These are phyloP conservation scores for Phaeotremella fagi DNA, from an alignment of 768 basidiomycete genomes.

Conservation along the genomic window DNA sequence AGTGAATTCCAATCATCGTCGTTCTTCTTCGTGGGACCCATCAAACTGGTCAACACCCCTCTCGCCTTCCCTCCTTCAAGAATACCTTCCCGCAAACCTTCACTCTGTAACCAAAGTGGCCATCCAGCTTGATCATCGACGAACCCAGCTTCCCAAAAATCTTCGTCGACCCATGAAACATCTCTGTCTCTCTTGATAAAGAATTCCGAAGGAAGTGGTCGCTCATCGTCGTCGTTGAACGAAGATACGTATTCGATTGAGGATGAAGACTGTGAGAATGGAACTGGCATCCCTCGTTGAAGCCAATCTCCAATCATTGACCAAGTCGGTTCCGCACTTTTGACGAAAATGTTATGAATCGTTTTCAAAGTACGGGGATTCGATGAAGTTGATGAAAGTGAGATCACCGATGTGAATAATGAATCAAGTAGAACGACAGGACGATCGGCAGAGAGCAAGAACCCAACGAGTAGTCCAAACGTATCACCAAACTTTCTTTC, in stretches of 20 bases:
- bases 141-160: constrained; percentile 37
- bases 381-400: background rate
- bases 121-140: constrained; percentile 21
- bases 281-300: constrained; percentile 32
- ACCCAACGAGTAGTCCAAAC: constrained; percentile 9
- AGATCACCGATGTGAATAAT: constrained; percentile 11
- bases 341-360: constrained; percentile 13
- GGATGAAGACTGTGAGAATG: constrained; percentile 4
- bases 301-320: constrained; percentile 32
- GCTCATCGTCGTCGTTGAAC: constrained; percentile 7
- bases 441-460: constrained; percentile 7
- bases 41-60: constrained; percentile 24
- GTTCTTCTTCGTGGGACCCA: background rate
- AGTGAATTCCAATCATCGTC: constrained; percentile 10
- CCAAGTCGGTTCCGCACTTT: constrained; percentile 24
- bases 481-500: constrained; percentile 6
- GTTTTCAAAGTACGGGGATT: background rate
- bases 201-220: constrained; percentile 28
- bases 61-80: constrained; percentile 38
- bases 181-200: constrained; percentile 32
- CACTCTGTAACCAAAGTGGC: constrained; percentile 26
- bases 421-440: constrained; percentile 22
- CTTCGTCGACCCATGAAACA: constrained; percentile 41
- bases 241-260: constrained; percentile 1
- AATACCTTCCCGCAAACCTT: constrained; percentile 9